Evolutionary conservation across 257 asterid species (phyloP).

Genomic region (Hygrophila difformis): DNA sequence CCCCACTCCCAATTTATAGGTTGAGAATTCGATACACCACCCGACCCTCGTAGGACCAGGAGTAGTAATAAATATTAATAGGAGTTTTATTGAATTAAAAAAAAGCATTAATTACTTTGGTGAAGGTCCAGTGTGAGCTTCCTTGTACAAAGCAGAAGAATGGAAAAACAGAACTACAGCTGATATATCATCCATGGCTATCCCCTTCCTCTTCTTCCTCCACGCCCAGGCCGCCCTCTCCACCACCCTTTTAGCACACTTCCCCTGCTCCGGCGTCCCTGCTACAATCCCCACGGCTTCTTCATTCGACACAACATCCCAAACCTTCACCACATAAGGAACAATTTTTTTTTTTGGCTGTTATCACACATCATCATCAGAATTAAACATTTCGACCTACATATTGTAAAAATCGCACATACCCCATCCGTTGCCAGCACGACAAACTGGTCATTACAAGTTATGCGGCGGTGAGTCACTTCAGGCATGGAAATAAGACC

Average conservation of each 20-base stretch:
- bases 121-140: too few species aligned
- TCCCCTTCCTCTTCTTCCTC: conserved; percentile 69
- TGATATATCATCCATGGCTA: conserved; percentile 91
- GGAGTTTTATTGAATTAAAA: too few species aligned
- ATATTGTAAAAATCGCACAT: conserved; percentile 6
- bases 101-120: too few species aligned
- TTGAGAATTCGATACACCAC: too few species aligned
- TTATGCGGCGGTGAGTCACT: conserved; percentile 64
- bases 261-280: conserved; percentile 34
- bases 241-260: conserved; percentile 68
- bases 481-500: conserved; percentile 91
- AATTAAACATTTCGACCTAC: too few species aligned
- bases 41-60: too few species aligned
- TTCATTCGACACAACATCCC: conserved; percentile 91
- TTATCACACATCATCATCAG: not conserved
- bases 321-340: conserved; percentile 40
- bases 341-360: too few species aligned
- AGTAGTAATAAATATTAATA: too few species aligned
- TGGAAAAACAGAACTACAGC: conserved; percentile 77
- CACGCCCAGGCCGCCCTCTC: conserved; percentile 63
- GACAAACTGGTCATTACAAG: conserved; percentile 60
- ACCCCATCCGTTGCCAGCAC: conserved; percentile 98
- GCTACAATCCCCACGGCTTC: conserved; percentile 82
- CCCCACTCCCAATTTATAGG: too few species aligned
- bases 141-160: not conserved